Percentiles rank a stretch among this genome's conserved stretches.
phyloP scores from a whole-genome alignment of 2,329 filamentous ascomycete species.

The Apiospora kogelbergensis region DNA sequence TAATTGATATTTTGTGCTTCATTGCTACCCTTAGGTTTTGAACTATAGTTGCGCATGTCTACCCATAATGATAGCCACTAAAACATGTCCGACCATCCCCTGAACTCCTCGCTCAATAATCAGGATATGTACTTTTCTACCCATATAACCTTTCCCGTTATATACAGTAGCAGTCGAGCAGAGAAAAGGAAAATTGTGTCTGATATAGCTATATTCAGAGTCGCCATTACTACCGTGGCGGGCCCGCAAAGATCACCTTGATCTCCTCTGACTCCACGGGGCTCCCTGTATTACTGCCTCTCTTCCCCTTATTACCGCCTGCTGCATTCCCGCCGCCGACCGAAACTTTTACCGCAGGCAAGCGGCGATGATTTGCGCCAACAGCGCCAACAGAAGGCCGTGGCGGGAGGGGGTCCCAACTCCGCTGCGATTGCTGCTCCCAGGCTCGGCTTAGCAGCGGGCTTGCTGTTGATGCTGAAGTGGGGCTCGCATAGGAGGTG shows the following conservation, averaged over 20 bases:
- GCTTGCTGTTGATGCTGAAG: constrained; percentile 28
- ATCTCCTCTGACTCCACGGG: constrained; percentile 30
- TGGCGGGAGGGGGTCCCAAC: neutral
- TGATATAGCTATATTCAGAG: neutral
- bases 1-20: neutral
- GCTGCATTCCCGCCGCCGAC: constrained; percentile 10
- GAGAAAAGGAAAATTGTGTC: neutral
- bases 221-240: neutral
- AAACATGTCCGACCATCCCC: neutral
- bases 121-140: neutral
- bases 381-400: neutral
- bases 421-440: constrained; percentile 21
- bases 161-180: neutral
- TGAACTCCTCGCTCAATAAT: neutral
- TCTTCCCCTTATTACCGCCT: constrained; percentile 21
- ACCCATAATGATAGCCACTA: neutral
- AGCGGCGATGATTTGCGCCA: neutral
- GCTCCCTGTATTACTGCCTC: constrained; percentile 25
- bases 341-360: neutral
- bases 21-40: neutral
- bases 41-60: neutral
- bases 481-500: constrained; percentile 25
- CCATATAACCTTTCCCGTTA: neutral
- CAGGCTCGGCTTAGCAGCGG: constrained; percentile 29
- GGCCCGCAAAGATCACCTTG: constrained; percentile 25